These are phyloP conservation scores for Lodderomyces margitis DNA, from an alignment of 1,139 yeast species.

Conservation along the genomic window DNA sequence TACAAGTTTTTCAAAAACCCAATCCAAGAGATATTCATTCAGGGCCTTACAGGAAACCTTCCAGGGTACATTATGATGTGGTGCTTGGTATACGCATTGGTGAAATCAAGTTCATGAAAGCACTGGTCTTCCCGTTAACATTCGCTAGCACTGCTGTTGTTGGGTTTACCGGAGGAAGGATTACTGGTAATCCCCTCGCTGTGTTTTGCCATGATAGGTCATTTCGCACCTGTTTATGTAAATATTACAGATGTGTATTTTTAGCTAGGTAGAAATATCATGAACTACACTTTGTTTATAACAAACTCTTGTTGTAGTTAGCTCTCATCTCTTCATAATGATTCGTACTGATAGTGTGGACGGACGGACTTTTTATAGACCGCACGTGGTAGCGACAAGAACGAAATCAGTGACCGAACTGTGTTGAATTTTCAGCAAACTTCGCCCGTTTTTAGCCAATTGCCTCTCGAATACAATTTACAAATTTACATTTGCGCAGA, in stretches of 20 bases:
- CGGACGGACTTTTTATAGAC: neutral
- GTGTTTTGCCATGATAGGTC: too few relatives aligned
- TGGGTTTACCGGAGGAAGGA: neutral
- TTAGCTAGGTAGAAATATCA: too few relatives aligned
- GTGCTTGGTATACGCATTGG: constrained; percentile 76
- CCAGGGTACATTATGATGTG: constrained; percentile 81
- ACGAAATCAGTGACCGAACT: constrained; percentile 1
- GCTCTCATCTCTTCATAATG: neutral
- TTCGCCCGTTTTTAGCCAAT: neutral
- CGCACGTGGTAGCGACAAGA: constrained; percentile 1
- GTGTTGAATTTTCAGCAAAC: neutral
- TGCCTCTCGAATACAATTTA: neutral
- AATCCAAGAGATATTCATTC: constrained; percentile 53
- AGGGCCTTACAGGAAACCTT: constrained; percentile 54
- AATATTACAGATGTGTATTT: too few relatives aligned
- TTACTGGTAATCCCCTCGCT: neutral
- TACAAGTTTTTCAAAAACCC: constrained; percentile 52
- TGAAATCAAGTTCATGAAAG: constrained; percentile 21
- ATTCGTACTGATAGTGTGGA: too few relatives aligned
- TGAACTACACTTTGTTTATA: too few relatives aligned
- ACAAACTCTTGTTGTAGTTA: too few relatives aligned
- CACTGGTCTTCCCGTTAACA: too few relatives aligned
- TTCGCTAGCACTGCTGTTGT: too few relatives aligned
- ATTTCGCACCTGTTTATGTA: too few relatives aligned
- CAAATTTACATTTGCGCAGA: neutral